Conservation (phyloP, 2,329 filamentous ascomycete genomes). For the Neofusicoccum sp. region DNA sequence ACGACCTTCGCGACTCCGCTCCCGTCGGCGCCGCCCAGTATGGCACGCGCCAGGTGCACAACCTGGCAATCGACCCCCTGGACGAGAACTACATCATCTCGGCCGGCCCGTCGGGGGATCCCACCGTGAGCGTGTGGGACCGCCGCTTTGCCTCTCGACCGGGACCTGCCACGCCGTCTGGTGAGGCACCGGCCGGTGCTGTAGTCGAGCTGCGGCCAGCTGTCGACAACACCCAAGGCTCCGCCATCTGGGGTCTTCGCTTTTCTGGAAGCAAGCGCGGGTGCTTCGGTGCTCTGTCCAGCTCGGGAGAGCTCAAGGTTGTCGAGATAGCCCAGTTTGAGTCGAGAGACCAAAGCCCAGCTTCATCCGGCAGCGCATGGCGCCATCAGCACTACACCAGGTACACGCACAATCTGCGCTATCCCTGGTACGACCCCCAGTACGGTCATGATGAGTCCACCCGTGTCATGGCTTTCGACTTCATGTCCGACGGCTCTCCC, state of each 20-base stretch:
- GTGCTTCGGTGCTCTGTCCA: slow-evolving; percentile 58
- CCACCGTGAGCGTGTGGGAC: slow-evolving; percentile 76
- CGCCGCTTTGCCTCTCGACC: slow-evolving; percentile 51
- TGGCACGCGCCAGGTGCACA: slow-evolving; percentile 61
- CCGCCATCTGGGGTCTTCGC: slow-evolving; percentile 61
- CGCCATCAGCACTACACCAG: slow-evolving; percentile 45
- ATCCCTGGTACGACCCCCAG: slow-evolving; percentile 47
- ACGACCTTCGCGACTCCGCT: slow-evolving; percentile 63
- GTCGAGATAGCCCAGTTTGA: slow-evolving; percentile 55
- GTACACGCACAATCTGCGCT: slow-evolving; percentile 40
- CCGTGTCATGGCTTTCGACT: slow-evolving; percentile 60
- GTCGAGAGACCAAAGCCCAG: slow-evolving; percentile 23
- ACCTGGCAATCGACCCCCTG: slow-evolving; percentile 72
- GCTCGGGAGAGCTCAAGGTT: slow-evolving; percentile 57
- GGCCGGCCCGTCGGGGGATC: slow-evolving; percentile 68
- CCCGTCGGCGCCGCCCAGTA: slow-evolving; percentile 49
- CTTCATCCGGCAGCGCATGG: slow-evolving; percentile 29
- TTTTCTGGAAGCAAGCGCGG: slow-evolving; percentile 60
- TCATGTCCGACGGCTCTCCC: slow-evolving; percentile 49
- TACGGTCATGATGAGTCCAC: slow-evolving; percentile 46
- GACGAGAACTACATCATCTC: slow-evolving; percentile 85
- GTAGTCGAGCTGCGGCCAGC: slow-evolving; percentile 59
- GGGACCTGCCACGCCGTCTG: slow-evolving; percentile 33
- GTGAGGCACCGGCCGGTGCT: slow-evolving; percentile 55
- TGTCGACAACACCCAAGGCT: slow-evolving; percentile 47